Evolutionary conservation across 2,329 filamentous ascomycete genomes (phyloP).

Genomic region (Didymella pinodella): DNA sequence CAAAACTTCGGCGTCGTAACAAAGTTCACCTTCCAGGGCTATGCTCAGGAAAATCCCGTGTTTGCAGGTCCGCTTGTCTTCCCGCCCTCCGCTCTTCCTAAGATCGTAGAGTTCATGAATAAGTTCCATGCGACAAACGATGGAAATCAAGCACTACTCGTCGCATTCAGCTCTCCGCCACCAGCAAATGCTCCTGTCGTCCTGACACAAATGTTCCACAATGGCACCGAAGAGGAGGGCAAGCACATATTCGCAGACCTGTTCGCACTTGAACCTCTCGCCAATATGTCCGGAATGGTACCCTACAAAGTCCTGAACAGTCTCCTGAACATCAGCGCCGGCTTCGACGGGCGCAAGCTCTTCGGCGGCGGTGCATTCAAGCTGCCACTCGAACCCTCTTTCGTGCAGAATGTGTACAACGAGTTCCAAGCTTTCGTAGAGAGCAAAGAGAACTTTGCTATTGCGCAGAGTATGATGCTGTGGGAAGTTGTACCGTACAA

Average conservation of each 20-base stretch:
- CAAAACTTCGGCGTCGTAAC: conserved; percentile 49
- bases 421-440: conserved; percentile 18
- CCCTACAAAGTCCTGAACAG: conserved; percentile 48
- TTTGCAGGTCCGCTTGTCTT: conserved; percentile 51
- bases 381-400: conserved; percentile 37
- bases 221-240: conserved; percentile 44
- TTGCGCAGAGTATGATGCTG: conserved; percentile 36
- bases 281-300: conserved; percentile 22
- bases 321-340: conserved; percentile 38
- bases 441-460: conserved; percentile 9
- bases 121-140: conserved; percentile 40
- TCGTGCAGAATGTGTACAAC: conserved; percentile 28
- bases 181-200: conserved; percentile 41
- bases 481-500: conserved; percentile 42
- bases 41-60: conserved; percentile 41
- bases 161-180: conserved; percentile 41
- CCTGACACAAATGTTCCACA: conserved; percentile 46
- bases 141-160: conserved; percentile 40
- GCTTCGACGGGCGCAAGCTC: conserved; percentile 49
- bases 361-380: conserved; percentile 51
- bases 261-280: conserved; percentile 12
- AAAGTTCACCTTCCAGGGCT: conserved; percentile 54
- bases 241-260: conserved; percentile 27
- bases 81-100: conserved; percentile 36
- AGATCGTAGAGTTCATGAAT: conserved; percentile 41